phyloP scores from a whole-genome alignment of 371 early-diverging fungal species.

The Mucor sp. region DNA sequence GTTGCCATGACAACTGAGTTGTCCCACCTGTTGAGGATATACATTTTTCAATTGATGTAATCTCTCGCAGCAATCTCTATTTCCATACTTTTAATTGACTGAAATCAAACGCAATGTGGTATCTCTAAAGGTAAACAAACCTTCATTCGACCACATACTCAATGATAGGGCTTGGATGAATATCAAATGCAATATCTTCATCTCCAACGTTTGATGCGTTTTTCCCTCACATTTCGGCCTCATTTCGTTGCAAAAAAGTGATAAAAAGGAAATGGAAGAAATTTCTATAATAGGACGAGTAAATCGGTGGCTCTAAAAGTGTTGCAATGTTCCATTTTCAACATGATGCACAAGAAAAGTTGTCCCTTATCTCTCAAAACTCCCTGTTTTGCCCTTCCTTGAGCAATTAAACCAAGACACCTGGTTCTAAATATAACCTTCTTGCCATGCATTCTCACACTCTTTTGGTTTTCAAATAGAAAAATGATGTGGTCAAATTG shows the following conservation, averaged over 20 bases:
- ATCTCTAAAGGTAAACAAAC: not conserved
- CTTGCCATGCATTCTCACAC: not conserved
- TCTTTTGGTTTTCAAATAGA: not conserved
- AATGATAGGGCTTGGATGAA: not conserved
- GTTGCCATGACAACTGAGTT: slow-evolving; percentile 1
- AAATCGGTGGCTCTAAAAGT: not conserved
- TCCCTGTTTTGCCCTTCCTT: not conserved
- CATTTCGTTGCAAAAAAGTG: not conserved
- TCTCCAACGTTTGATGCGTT: no score
- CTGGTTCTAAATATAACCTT: not conserved
- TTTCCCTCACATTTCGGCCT: not conserved
- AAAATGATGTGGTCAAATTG: not conserved
- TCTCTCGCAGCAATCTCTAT: slow-evolving; percentile 1
- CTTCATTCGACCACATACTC: not conserved
- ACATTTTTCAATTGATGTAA: not conserved
- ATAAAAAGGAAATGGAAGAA: not conserved
- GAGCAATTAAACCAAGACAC: not conserved
- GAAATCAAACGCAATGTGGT: not conserved
- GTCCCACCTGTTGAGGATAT: not conserved
- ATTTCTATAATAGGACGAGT: not conserved
- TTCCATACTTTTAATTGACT: not conserved
- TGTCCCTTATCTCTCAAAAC: not conserved
- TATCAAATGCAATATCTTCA: no score
- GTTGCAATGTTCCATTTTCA: not conserved
- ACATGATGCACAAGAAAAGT: not conserved